Evolutionary conservation across 768 basidiomycete genomes (phyloP).

Genomic region (Hygrophorus pudorinus): DNA sequence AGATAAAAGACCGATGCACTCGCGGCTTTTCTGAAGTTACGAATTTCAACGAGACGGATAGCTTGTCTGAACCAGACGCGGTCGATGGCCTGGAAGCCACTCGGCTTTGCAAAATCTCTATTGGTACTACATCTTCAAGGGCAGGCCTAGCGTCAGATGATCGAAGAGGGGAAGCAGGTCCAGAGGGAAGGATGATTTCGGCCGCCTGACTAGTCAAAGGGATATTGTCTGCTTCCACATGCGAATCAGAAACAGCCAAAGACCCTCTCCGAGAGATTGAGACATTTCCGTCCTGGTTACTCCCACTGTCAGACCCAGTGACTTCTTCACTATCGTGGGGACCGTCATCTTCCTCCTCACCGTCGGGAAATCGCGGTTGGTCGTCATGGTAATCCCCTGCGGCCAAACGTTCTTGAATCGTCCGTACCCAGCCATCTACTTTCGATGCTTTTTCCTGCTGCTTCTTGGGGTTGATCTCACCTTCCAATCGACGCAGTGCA

Average conservation of each 20-base stretch:
- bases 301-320: constrained; percentile 14
- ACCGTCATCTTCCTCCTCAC: constrained; percentile 33
- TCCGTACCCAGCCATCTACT: constrained; percentile 75
- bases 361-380: constrained; percentile 43
- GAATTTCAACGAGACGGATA: constrained; percentile 25
- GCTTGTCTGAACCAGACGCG: constrained; percentile 10
- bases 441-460: constrained; percentile 65
- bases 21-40: constrained; percentile 27
- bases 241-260: neutral
- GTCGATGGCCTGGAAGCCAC: constrained; percentile 25
- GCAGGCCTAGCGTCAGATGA: constrained; percentile 37
- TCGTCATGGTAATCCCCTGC: constrained; percentile 57
- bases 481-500: constrained; percentile 73
- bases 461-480: constrained; percentile 68
- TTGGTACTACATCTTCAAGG: constrained; percentile 52
- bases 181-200: constrained; percentile 18
- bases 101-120: constrained; percentile 57
- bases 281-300: constrained; percentile 16
- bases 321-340: constrained; percentile 20
- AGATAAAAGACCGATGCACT: constrained; percentile 64
- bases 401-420: constrained; percentile 56
- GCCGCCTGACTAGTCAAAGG: constrained; percentile 24
- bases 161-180: constrained; percentile 21
- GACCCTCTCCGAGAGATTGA: constrained; percentile 9
- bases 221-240: neutral